A percentile compares a stretch with the other conserved stretches of the same genome.
Evolutionary conservation across 768 basidiomycete genomes (phyloP).

Genomic region (Phlebiopsis gigantea): DNA sequence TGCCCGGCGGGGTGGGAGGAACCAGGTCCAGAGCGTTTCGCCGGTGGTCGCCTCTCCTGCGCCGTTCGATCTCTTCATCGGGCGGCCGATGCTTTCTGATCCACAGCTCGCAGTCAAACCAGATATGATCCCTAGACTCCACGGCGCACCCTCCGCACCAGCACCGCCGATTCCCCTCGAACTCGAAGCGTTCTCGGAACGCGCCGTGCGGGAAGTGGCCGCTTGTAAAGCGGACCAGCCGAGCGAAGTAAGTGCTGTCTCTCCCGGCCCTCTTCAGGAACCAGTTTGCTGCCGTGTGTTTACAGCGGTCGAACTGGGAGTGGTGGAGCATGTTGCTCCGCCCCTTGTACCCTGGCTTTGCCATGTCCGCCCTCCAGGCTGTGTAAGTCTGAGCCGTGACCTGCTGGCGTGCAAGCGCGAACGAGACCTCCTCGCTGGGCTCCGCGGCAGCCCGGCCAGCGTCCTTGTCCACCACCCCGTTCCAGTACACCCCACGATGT

Average conservation of each 20-base stretch:
- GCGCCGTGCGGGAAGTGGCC: constrained; percentile 11
- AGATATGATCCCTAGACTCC: constrained; percentile 6
- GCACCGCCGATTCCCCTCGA: constrained; percentile 1
- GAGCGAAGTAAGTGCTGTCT: background rate
- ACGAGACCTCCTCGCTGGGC: background rate
- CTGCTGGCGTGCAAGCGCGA: constrained; percentile 4
- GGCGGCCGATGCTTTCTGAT: constrained; percentile 4
- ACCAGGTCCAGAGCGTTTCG: background rate
- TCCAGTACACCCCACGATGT: constrained; percentile 3
- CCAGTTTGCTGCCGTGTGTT: constrained; percentile 8
- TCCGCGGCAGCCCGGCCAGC: background rate
- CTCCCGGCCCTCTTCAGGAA: background rate
- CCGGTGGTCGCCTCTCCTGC: background rate
- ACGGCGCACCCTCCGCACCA: constrained; percentile 5
- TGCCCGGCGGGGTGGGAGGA: background rate
- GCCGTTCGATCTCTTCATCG: background rate
- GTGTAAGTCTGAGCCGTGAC: background rate
- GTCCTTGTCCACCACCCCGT: background rate
- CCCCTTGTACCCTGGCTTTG: background rate
- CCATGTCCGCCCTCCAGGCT: constrained; percentile 4
- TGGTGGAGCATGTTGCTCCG: background rate
- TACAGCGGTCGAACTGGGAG: constrained; percentile 1
- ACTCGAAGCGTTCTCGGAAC: constrained; percentile 1
- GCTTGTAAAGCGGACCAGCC: constrained; percentile 1
- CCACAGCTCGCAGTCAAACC: constrained; percentile 11